phyloP scores from a whole-genome alignment of 2,329 filamentous ascomycete species.

The Mycocentrospora acerina region DNA sequence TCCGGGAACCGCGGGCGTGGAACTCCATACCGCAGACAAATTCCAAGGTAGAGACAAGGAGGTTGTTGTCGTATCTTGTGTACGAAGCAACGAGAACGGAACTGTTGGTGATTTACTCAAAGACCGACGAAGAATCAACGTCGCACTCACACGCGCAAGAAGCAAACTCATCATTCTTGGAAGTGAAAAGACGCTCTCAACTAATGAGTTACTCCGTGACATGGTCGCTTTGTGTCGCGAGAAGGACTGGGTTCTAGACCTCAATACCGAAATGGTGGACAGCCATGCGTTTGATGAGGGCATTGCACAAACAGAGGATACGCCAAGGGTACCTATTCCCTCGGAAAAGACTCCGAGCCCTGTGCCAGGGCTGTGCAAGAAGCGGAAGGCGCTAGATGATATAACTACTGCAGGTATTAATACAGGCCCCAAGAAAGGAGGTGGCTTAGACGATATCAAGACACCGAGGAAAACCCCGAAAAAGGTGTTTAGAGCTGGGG shows the following conservation, averaged over 20 bases:
- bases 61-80: slow-evolving; percentile 81
- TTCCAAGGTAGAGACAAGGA: slow-evolving; percentile 98
- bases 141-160: slow-evolving; percentile 89
- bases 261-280: slow-evolving; percentile 65
- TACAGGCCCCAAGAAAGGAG: slow-evolving; percentile 18
- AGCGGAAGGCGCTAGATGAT: slow-evolving; percentile 30
- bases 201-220: slow-evolving; percentile 71
- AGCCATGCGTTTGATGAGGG: slow-evolving; percentile 68
- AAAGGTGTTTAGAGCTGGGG: slow-evolving; percentile 60
- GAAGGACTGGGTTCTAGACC: slow-evolving; percentile 76
- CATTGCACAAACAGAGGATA: slow-evolving; percentile 39
- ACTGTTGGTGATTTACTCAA: slow-evolving; percentile 88
- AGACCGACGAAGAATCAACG: slow-evolving; percentile 92
- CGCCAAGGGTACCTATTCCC: slow-evolving; percentile 4
- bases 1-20: slow-evolving; percentile 55
- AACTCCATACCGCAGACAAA: slow-evolving; percentile 95
- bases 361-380: slow-evolving; percentile 36
- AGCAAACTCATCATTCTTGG: slow-evolving; percentile 90
- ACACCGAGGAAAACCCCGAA: slow-evolving; percentile 54
- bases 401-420: slow-evolving; percentile 18
- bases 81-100: slow-evolving; percentile 79
- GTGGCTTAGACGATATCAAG: slow-evolving; percentile 27
- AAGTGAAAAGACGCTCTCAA: slow-evolving; percentile 71
- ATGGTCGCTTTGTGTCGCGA: slow-evolving; percentile 78
- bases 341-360: slow-evolving; percentile 5